phyloP scores from a whole-genome alignment of 2,329 filamentous ascomycete genomes.

The Rhinocladiella similis region DNA sequence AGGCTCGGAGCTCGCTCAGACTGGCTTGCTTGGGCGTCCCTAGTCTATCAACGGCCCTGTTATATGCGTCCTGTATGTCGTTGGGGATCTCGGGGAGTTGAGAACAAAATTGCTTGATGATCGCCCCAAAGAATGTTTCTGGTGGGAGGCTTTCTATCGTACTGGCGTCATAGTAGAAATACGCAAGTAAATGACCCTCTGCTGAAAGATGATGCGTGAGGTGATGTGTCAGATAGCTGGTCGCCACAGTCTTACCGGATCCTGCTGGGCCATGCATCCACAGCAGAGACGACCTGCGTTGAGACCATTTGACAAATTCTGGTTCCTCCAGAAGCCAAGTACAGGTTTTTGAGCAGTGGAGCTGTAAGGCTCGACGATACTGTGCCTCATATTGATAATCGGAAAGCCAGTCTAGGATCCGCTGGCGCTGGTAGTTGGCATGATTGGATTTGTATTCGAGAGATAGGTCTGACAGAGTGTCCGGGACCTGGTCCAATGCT shows the following conservation, averaged over 20 bases:
- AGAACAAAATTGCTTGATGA: conserved; percentile 21
- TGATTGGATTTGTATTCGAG: conserved; percentile 11
- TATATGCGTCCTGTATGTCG: conserved; percentile 4
- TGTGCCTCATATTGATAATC: conserved; percentile 20
- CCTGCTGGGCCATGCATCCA: conserved; percentile 23
- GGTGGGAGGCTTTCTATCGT: conserved; percentile 20
- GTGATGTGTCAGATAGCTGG: conserved; percentile 20
- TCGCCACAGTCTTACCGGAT: conserved; percentile 20
- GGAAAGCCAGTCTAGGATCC: conserved; percentile 20
- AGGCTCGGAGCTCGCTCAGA: conserved; percentile 8
- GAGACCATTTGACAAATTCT: conserved; percentile 14
- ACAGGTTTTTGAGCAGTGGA: conserved; percentile 19
- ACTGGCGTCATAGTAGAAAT: conserved; percentile 25
- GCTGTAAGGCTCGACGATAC: conserved; percentile 13
- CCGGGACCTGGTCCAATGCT: conserved; percentile 11
- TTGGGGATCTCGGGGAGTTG: conserved; percentile 8
- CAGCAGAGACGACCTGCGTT: conserved; percentile 13
- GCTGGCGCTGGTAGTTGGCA: conserved; percentile 9
- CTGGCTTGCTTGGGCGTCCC: conserved; percentile 16
- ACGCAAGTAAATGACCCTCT: conserved; percentile 4
- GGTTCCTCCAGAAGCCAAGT: conserved; percentile 16
- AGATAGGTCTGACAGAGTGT: conserved; percentile 9
- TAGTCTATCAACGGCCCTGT: conserved; percentile 1
- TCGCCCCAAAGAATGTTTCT: conserved; percentile 21
- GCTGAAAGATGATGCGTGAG: background rate